A percentile compares a stretch with the other conserved stretches of the same genome.
Evolutionary conservation across 257 asterid species (phyloP).

Genomic region (Solanum sitiens): DNA sequence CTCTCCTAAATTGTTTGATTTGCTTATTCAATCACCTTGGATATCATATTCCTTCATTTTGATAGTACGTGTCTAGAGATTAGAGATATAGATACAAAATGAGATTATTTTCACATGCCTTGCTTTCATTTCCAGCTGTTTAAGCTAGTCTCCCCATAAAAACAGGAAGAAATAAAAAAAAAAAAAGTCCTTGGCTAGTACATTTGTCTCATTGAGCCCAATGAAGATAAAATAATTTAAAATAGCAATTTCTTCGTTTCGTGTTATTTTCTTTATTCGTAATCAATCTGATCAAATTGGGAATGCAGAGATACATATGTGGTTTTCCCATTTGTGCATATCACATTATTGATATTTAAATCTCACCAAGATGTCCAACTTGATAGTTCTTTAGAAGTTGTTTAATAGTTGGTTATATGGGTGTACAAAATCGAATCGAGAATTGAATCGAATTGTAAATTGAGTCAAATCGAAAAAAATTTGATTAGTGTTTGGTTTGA

Average conservation of each 20-base stretch:
- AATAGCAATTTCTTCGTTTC: neutral
- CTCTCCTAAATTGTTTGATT: neutral
- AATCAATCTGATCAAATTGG: neutral
- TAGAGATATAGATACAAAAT: neutral
- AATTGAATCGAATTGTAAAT: too few species aligned
- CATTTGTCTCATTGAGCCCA: constrained; percentile 1
- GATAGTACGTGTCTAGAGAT: neutral
- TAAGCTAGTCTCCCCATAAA: neutral
- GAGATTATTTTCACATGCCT: neutral
- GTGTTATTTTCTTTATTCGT: neutral
- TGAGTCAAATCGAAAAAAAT: too few species aligned
- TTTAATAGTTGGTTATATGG: neutral
- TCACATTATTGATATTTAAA: neutral
- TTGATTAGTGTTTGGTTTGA: too few species aligned
- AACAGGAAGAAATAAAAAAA: neutral
- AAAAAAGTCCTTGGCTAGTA: neutral
- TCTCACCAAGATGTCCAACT: neutral
- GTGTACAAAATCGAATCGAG: too few species aligned
- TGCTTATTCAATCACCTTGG: neutral
- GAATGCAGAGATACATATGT: neutral
- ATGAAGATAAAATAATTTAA: neutral
- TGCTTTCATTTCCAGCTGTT: neutral
- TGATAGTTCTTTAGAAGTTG: neutral
- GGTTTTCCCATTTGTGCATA: neutral
- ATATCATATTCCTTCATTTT: neutral